These are phyloP conservation scores for Lipomyces spencermartinsiae DNA, from an alignment of 805 yeast species.

Conservation along the genomic window DNA sequence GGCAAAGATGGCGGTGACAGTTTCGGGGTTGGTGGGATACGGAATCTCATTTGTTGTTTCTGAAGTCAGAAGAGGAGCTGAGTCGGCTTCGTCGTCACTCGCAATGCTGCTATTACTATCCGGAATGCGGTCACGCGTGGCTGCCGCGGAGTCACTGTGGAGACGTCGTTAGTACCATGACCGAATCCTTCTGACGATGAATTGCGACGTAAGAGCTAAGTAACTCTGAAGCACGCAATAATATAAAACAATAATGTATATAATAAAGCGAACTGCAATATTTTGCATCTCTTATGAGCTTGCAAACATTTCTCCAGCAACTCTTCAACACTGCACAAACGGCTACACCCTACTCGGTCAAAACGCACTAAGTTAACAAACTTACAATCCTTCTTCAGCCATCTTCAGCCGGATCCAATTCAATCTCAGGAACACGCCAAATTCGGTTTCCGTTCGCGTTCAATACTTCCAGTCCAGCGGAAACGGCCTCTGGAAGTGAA, in stretches of 20 bases:
- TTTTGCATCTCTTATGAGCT: too few relatives aligned
- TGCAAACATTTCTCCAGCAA: too few relatives aligned
- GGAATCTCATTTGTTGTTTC: constrained; percentile 33
- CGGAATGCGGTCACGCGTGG: constrained; percentile 27
- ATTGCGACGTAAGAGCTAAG: not conserved
- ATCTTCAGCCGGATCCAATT: not conserved
- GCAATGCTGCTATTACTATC: constrained; percentile 30
- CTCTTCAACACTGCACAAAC: not conserved
- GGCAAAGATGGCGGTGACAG: constrained; percentile 34
- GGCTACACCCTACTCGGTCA: not conserved
- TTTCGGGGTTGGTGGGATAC: constrained; percentile 27
- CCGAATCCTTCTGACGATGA: not conserved
- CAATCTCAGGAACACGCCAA: not conserved
- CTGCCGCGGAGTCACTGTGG: not conserved
- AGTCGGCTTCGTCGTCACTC: constrained; percentile 35
- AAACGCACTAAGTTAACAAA: not conserved
- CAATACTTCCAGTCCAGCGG: not conserved
- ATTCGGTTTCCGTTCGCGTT: not conserved
- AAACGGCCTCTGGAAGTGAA: not conserved
- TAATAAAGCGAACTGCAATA: too few relatives aligned
- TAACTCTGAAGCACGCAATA: not conserved
- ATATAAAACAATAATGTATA: too few relatives aligned
- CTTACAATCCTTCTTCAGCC: constrained; percentile 19
- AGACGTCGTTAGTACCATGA: not conserved
- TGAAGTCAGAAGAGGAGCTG: constrained; percentile 34